These are phyloP conservation scores for Aspergillus puulaauensis DNA, from an alignment of 2,329 filamentous ascomycete genomes.

Conservation along the genomic window DNA sequence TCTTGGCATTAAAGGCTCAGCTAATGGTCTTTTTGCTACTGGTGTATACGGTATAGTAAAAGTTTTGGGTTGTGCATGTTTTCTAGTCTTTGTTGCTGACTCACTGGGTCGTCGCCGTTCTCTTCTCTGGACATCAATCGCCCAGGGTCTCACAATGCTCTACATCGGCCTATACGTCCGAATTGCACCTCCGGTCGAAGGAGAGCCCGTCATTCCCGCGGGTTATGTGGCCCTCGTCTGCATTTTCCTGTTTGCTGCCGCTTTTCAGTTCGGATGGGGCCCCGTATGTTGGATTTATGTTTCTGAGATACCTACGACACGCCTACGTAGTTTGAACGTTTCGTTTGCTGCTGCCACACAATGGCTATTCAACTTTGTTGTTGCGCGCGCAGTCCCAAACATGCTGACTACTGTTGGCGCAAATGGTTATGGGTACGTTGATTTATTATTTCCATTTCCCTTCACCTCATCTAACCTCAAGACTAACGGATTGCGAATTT, in stretches of 20 bases:
- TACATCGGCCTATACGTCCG: slow-evolving; percentile 57
- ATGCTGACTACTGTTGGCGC: slow-evolving; percentile 61
- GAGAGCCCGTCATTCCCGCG: slow-evolving; percentile 58
- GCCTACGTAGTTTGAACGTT: slow-evolving; percentile 66
- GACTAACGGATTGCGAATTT: not conserved
- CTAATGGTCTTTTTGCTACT: slow-evolving; percentile 38
- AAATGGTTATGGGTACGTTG: slow-evolving; percentile 49
- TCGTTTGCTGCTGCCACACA: slow-evolving; percentile 67
- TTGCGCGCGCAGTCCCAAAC: slow-evolving; percentile 65
- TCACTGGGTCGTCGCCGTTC: slow-evolving; percentile 37
- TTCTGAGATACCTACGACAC: slow-evolving; percentile 67
- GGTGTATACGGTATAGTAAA: slow-evolving; percentile 42
- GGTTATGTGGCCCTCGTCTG: slow-evolving; percentile 70
- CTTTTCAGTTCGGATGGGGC: slow-evolving; percentile 71
- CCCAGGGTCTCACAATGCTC: slow-evolving; percentile 40
- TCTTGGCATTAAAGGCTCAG: slow-evolving; percentile 32
- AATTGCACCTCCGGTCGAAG: slow-evolving; percentile 48
- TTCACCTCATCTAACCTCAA: slow-evolving; percentile 16
- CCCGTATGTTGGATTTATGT: slow-evolving; percentile 73
- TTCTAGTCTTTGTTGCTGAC: slow-evolving; percentile 39
- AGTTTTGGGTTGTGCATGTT: slow-evolving; percentile 36
- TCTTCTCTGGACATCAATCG: slow-evolving; percentile 35
- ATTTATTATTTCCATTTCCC: not conserved
- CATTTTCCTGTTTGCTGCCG: slow-evolving; percentile 70
- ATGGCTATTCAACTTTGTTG: slow-evolving; percentile 74